phyloP scores from a whole-genome alignment of 2,329 filamentous ascomycete species.

The Phoma herbarum region DNA sequence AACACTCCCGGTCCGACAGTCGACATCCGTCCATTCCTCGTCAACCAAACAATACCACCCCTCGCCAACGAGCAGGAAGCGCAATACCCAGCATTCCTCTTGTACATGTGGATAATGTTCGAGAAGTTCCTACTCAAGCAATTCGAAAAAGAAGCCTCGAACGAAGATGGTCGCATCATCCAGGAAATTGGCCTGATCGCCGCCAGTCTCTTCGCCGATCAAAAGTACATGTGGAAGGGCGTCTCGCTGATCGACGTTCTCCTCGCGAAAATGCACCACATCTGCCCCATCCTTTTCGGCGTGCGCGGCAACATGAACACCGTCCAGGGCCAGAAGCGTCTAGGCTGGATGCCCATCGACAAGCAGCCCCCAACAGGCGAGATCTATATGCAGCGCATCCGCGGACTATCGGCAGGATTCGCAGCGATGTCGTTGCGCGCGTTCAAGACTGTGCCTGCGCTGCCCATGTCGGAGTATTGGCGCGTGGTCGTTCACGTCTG shows the following conservation, averaged over 20 bases:
- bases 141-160: constrained; percentile 52
- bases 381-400: constrained; percentile 82
- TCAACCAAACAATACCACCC: constrained; percentile 41
- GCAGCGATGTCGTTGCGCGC: constrained; percentile 81
- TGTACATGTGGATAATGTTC: constrained; percentile 81
- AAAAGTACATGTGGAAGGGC: constrained; percentile 72
- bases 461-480: constrained; percentile 88
- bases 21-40: constrained; percentile 50
- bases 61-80: constrained; percentile 41
- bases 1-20: constrained; percentile 40
- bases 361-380: constrained; percentile 61
- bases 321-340: constrained; percentile 44
- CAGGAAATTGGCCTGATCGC: constrained; percentile 82
- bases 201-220: constrained; percentile 76
- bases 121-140: constrained; percentile 77
- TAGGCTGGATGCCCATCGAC: constrained; percentile 43
- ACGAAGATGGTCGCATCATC: constrained; percentile 58
- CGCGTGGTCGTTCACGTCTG: constrained; percentile 76
- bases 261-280: constrained; percentile 82
- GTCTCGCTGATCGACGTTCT: constrained; percentile 80
- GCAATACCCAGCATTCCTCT: constrained; percentile 55
- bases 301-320: constrained; percentile 79
- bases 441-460: constrained; percentile 71
- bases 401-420: constrained; percentile 83
- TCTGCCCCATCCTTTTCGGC: constrained; percentile 87